A percentile compares a stretch with the other conserved stretches of the same genome.
These are phyloP conservation scores for Lasiosphaeria ovina DNA, from an alignment of 495 filamentous ascomycete species.

Conservation along the genomic window DNA sequence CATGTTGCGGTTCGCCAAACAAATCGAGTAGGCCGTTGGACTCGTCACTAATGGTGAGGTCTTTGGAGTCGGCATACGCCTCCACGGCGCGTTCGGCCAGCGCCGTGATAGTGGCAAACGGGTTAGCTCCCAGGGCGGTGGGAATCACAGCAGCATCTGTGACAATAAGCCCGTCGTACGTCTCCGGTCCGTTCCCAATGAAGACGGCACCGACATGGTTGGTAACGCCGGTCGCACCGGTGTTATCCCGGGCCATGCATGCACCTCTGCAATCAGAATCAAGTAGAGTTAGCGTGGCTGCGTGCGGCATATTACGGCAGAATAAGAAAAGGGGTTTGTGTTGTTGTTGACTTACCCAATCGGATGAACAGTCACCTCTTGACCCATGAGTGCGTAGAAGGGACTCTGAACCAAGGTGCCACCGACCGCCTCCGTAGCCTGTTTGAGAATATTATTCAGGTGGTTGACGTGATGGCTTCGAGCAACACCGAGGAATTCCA, in stretches of 20 bases:
- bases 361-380: constrained; percentile 65
- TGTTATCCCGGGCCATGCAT: constrained; percentile 59
- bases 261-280: constrained; percentile 45
- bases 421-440: constrained; percentile 55
- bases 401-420: constrained; percentile 58
- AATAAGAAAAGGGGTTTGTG: constrained; percentile 8
- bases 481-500: constrained; percentile 58
- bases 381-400: constrained; percentile 51
- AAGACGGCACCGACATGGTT: constrained; percentile 63
- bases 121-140: constrained; percentile 63
- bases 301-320: constrained; percentile 11
- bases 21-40: constrained; percentile 51
- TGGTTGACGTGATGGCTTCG: constrained; percentile 53
- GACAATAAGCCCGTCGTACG: constrained; percentile 57
- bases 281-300: constrained; percentile 13
- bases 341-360: constrained; percentile 46
- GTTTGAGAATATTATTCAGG: constrained; percentile 50
- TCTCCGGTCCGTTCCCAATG: constrained; percentile 48
- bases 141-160: constrained; percentile 65
- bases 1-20: constrained; percentile 41
- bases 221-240: constrained; percentile 57
- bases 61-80: constrained; percentile 39
- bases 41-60: constrained; percentile 49
- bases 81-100: constrained; percentile 63
- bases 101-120: constrained; percentile 68